Percentiles rank a stretch among this genome's conserved stretches.
Conservation (phyloP, 345 rosid genomes). For the Boechera divaricarpa region DNA sequence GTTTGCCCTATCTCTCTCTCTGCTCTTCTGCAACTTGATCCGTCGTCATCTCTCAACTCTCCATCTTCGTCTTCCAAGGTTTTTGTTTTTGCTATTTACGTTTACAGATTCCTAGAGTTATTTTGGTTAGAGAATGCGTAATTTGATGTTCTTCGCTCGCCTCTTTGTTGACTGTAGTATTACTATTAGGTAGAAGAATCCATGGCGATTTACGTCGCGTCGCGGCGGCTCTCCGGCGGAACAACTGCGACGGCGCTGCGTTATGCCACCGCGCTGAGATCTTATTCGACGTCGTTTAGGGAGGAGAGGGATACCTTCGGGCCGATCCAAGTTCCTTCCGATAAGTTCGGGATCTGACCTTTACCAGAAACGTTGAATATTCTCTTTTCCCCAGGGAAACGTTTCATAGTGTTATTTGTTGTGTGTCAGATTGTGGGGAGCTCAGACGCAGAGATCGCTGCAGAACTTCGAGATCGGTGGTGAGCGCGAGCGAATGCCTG, state of each 20-base stretch:
- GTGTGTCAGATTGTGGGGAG: constrained; percentile 82
- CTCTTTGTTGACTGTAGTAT: constrained; percentile 28
- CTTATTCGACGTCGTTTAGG: constrained; percentile 67
- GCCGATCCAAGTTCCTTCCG: constrained; percentile 81
- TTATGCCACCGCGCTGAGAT: constrained; percentile 58
- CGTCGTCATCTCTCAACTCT: constrained; percentile 36
- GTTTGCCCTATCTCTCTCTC: constrained; percentile 24
- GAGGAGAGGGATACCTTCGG: constrained; percentile 96
- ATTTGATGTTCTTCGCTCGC: constrained; percentile 18
- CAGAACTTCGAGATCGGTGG: constrained; percentile 98
- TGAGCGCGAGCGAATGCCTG: constrained; percentile 91
- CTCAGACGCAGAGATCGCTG: constrained; percentile 94
- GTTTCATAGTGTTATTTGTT: constrained; percentile 10
- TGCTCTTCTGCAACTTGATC: constrained; percentile 16
- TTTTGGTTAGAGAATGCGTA: constrained; percentile 8
- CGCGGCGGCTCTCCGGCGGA: constrained; percentile 68
- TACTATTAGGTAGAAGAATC: constrained; percentile 28
- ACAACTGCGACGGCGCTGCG: constrained; percentile 55
- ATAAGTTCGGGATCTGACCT: constrained; percentile 61
- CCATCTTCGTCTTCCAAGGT: constrained; percentile 32
- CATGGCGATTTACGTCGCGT: constrained; percentile 62
- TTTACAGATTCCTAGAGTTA: constrained; percentile 4
- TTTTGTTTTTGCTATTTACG: neutral
- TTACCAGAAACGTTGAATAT: neutral
- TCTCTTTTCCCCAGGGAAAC: neutral